Conservation (phyloP, 805 yeast genomes). For the Blastobotrys americana region DNA sequence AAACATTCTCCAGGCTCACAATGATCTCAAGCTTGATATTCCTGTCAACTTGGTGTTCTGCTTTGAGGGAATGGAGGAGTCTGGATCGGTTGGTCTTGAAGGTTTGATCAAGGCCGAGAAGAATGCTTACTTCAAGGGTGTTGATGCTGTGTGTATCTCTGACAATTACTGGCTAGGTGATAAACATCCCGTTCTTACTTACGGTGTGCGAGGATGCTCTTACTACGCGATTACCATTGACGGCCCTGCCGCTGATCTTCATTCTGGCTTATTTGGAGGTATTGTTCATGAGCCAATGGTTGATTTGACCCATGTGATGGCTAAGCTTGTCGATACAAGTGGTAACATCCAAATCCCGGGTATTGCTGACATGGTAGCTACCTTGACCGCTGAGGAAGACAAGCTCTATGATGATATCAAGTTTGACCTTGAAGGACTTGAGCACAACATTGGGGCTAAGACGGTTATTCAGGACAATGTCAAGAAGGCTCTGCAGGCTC, state of each 20-base stretch:
- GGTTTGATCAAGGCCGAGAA: slow-evolving; percentile 76
- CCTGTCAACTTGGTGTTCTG: slow-evolving; percentile 91
- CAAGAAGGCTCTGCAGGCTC: slow-evolving; percentile 85
- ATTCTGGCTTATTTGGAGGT: slow-evolving; percentile 97
- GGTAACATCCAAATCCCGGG: slow-evolving; percentile 90
- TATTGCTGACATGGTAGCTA: slow-evolving; percentile 88
- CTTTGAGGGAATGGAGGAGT: slow-evolving; percentile 99
- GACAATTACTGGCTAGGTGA: slow-evolving; percentile 99
- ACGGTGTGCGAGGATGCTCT: slow-evolving; percentile 94
- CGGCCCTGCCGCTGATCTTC: slow-evolving; percentile 97
- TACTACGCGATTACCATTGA: slow-evolving; percentile 75
- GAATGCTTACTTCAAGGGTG: slow-evolving; percentile 68
- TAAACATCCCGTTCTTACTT: slow-evolving; percentile 90
- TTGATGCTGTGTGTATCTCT: slow-evolving; percentile 90
- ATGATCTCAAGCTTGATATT: slow-evolving; percentile 70
- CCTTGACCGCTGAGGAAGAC: slow-evolving; percentile 74
- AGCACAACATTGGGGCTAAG: slow-evolving; percentile 80
- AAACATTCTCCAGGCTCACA: slow-evolving; percentile 86
- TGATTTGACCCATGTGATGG: slow-evolving; percentile 73
- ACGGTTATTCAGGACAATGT: slow-evolving; percentile 72
- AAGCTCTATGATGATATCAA: slow-evolving; percentile 78
- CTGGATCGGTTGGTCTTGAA: slow-evolving; percentile 91
- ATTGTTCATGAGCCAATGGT: slow-evolving; percentile 96
- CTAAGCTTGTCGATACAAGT: slow-evolving; percentile 65
- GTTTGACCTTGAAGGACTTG: slow-evolving; percentile 74